These are phyloP conservation scores for Neurospora crassa DNA, from an alignment of 2,329 filamentous ascomycete genomes.

Conservation along the genomic window DNA sequence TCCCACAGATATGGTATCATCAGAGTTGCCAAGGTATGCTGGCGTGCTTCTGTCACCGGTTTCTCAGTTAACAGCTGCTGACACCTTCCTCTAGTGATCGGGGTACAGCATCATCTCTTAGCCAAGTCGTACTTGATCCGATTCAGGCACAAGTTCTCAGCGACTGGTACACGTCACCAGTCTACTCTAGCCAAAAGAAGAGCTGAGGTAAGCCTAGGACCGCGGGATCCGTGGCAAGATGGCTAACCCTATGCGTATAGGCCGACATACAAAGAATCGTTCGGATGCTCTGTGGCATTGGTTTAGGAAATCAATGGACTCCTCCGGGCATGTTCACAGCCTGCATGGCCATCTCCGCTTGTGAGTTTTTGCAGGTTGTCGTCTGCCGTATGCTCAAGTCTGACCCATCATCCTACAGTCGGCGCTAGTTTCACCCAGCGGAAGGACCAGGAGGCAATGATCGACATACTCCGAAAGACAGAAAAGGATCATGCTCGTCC, in stretches of 20 bases:
- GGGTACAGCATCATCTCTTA: conserved; percentile 50
- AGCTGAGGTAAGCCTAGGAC: background rate
- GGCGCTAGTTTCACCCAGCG: conserved; percentile 22
- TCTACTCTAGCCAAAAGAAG: background rate
- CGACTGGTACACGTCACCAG: conserved; percentile 13
- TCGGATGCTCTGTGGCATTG: conserved; percentile 48
- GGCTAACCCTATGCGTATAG: conserved; percentile 20
- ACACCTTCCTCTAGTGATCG: conserved; percentile 35
- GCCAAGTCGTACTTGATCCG: conserved; percentile 46
- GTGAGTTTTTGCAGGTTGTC: conserved; percentile 23
- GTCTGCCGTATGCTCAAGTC: background rate
- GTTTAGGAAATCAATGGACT: conserved; percentile 43
- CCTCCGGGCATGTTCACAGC: conserved; percentile 48
- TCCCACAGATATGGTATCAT: conserved; percentile 49
- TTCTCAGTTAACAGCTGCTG: background rate
- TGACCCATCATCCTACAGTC: conserved; percentile 13
- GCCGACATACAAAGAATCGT: conserved; percentile 37
- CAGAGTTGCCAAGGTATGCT: conserved; percentile 42
- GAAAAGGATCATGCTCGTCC: conserved; percentile 24
- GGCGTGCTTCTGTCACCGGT: background rate
- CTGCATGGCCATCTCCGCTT: conserved; percentile 45
- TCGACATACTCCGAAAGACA: conserved; percentile 22
- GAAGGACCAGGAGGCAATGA: conserved; percentile 21
- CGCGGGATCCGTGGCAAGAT: background rate
- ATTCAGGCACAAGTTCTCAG: conserved; percentile 38